phyloP scores from a whole-genome alignment of 208 protist genomes.

The Leishmania gerbilli region DNA sequence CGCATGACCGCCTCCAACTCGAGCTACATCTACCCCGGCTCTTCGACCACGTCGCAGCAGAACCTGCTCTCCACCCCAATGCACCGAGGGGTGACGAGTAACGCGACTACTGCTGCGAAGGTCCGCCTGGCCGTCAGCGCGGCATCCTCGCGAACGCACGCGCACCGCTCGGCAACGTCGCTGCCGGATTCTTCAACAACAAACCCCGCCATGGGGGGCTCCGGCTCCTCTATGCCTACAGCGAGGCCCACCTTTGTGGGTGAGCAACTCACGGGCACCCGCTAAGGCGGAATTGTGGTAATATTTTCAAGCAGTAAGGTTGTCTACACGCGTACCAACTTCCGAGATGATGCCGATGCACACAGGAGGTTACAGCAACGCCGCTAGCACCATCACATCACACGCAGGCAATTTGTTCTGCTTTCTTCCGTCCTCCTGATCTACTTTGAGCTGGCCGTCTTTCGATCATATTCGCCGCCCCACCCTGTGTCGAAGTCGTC shows the following conservation, averaged over 20 bases:
- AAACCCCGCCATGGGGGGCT: constrained; percentile 4
- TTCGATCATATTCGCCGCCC: neutral
- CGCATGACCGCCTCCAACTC: constrained; percentile 21
- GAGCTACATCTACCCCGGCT: constrained; percentile 5
- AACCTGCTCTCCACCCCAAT: constrained; percentile 10
- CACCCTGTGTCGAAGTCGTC: neutral
- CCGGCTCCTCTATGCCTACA: constrained; percentile 1
- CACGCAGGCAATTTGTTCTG: neutral
- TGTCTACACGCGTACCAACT: neutral
- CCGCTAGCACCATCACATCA: neutral
- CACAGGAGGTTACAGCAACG: neutral
- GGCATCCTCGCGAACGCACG: neutral
- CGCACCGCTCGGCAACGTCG: constrained; percentile 11
- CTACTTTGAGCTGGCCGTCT: neutral
- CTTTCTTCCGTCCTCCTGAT: neutral
- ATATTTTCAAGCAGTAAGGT: neutral
- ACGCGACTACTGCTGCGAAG: constrained; percentile 4
- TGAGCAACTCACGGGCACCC: neutral
- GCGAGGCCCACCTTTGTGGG: neutral
- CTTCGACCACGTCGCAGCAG: constrained; percentile 21
- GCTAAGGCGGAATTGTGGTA: neutral
- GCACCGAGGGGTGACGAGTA: constrained; percentile 5
- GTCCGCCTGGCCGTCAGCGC: constrained; percentile 11
- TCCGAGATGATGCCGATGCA: neutral
- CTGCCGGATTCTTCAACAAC: neutral